Percentiles rank a stretch among this genome's conserved stretches.
phyloP scores from a whole-genome alignment of 345 rosid genomes.

The Aurinia saxatilis region DNA sequence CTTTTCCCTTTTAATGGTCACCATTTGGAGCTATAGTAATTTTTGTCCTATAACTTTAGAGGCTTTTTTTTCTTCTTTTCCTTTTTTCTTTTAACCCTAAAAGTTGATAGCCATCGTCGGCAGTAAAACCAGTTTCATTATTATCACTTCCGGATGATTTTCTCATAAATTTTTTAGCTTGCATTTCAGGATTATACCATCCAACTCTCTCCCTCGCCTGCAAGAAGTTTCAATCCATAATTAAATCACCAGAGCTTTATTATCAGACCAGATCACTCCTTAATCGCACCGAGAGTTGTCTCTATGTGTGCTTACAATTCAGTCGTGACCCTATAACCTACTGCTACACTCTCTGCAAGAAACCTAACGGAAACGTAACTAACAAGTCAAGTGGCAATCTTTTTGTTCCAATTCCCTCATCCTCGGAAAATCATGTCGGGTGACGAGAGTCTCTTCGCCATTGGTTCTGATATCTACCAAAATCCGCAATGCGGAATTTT shows the following conservation, averaged over 20 bases:
- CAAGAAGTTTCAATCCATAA: constrained; percentile 35
- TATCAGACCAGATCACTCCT: constrained; percentile 35
- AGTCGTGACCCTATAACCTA: not conserved
- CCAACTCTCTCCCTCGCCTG: constrained; percentile 54
- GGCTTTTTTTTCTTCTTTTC: too few species aligned
- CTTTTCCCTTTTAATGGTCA: too few species aligned
- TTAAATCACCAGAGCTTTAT: constrained; percentile 46
- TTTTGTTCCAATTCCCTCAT: not conserved
- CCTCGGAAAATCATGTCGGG: too few species aligned
- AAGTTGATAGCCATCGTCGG: too few species aligned
- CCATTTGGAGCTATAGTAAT: too few species aligned
- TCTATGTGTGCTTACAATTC: not conserved
- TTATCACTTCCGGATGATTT: not conserved
- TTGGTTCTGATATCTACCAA: constrained; percentile 37
- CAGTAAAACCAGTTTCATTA: too few species aligned
- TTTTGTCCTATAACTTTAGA: too few species aligned
- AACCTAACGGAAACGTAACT: not conserved
- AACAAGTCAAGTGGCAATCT: not conserved
- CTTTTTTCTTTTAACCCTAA: too few species aligned
- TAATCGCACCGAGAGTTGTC: constrained; percentile 11
- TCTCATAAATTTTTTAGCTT: not conserved
- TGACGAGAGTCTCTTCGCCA: constrained; percentile 10
- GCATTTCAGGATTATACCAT: constrained; percentile 41
- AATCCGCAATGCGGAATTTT: too few species aligned
- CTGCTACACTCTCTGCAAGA: not conserved